Base-by-base conservation (phyloP, 768 basidiomycete genomes). In the Mycena vulgaris region DNA sequence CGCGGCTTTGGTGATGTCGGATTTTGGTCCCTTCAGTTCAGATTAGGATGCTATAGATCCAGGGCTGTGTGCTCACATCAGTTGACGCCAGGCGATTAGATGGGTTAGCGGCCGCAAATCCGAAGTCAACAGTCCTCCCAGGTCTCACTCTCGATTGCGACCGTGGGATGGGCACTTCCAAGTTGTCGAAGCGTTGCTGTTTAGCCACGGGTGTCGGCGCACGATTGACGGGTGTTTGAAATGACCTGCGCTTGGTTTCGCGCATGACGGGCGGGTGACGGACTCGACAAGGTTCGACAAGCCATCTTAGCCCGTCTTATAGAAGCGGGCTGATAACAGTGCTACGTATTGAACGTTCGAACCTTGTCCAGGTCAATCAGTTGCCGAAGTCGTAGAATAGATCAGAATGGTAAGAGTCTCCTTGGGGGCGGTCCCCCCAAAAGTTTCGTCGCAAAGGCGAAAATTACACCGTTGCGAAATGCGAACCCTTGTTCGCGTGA, bases 101-200 rank as follows among this genome's bases (percentile, higher is more conserved):
- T 6, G 25, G 16, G 33, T 63, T n/a, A 37, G n/a, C n/a, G n/a
- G 40, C 14, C 11, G 57, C 27, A 6, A 53, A 45, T 13, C 47
- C 33, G 19, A 63, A n/a, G 13, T 67, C 66, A 21, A 67, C 65
- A 16, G 62, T 60, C 49, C 70, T 42, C 16, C 70, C 66, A 23
- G 70, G 70, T 45, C 66, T 59, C 3, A 52, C 71, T 39, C 71
- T 51, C 7, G 67, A 69, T 28, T 68, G 71, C 0, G 71, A 72
- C 1, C 71, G 67, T 25, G 71, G 65, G 35, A 65, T 45, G 19
- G 66, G 65, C 14, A 51, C 30, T 11, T 69, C 63, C 27, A 71
- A 40, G 62, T 66, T 71, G 40, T 71, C 66, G 30, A 67, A 68
- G 16, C 65, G 65, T 21, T 60, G 52, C 11, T 67, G 53, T 67